Percentiles rank a stretch among this genome's conserved stretches.
These are phyloP conservation scores for Alloteropsis semialata DNA, from an alignment of 176 grass and related monocot genomes.

Conservation along the genomic window DNA sequence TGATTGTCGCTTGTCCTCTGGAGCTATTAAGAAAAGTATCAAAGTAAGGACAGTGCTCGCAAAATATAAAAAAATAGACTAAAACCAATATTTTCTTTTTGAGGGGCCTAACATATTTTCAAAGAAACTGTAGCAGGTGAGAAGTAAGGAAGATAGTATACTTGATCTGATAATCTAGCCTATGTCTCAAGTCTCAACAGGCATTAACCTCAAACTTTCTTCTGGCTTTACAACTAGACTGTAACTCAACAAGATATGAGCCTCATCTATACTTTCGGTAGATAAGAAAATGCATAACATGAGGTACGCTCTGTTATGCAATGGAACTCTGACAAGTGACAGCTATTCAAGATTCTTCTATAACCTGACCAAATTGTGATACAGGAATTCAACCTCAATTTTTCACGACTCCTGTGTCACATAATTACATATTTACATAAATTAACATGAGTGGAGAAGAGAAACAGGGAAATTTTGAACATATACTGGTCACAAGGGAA, in stretches of 20 bases:
- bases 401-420: not conserved
- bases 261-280: not conserved
- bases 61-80: not conserved
- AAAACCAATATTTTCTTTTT: not conserved
- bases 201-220: not conserved
- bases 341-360: not conserved
- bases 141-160: not conserved
- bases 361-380: not conserved
- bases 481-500: not conserved
- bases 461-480: not conserved
- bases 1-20: constrained; percentile 74
- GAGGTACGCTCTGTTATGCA: not conserved
- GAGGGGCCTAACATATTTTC: not conserved
- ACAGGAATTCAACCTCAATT: constrained; percentile 4
- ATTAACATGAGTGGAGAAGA: not conserved
- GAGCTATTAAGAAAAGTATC: constrained; percentile 55
- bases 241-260: not conserved
- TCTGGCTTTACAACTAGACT: not conserved
- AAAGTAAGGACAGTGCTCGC: constrained; percentile 4
- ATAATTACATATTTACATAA: constrained; percentile 9
- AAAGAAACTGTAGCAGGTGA: constrained; percentile 16
- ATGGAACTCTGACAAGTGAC: not conserved
- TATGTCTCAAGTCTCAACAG: not conserved
- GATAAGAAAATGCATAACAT: constrained; percentile 7
- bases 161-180: not conserved